These are phyloP conservation scores for Linnemannia elongata DNA, from an alignment of 192 early-diverging fungal species.

Conservation along the genomic window DNA sequence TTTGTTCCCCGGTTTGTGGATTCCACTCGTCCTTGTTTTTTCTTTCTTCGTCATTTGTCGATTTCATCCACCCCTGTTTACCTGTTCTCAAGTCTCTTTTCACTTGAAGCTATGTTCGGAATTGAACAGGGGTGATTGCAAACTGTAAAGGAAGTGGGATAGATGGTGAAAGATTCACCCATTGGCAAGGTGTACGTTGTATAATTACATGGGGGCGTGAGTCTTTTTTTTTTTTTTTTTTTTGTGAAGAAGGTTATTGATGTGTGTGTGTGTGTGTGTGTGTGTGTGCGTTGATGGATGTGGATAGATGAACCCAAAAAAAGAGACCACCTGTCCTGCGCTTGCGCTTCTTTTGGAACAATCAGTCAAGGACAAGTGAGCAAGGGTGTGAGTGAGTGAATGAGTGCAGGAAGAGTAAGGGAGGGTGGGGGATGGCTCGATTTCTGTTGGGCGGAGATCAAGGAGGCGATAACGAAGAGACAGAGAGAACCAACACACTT, in stretches of 20 bases:
- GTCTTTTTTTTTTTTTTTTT: background rate
- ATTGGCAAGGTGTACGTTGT: background rate
- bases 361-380: background rate
- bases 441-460: constrained; percentile 51
- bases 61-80: background rate
- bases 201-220: constrained; percentile 3
- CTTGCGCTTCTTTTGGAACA: background rate
- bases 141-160: background rate
- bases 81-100: no score
- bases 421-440: background rate
- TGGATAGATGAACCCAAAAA: background rate
- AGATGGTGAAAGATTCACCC: background rate
- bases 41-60: background rate
- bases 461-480: constrained; percentile 36
- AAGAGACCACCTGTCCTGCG: background rate
- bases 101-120: background rate
- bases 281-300: background rate
- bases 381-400: background rate
- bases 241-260: background rate
- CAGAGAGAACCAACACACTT: background rate
- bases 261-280: no score
- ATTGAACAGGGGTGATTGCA: background rate
- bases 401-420: background rate
- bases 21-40: background rate
- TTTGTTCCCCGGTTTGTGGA: background rate